phyloP scores from a whole-genome alignment of 176 grass and related monocot species.

The Tillandsia fasciculata region DNA sequence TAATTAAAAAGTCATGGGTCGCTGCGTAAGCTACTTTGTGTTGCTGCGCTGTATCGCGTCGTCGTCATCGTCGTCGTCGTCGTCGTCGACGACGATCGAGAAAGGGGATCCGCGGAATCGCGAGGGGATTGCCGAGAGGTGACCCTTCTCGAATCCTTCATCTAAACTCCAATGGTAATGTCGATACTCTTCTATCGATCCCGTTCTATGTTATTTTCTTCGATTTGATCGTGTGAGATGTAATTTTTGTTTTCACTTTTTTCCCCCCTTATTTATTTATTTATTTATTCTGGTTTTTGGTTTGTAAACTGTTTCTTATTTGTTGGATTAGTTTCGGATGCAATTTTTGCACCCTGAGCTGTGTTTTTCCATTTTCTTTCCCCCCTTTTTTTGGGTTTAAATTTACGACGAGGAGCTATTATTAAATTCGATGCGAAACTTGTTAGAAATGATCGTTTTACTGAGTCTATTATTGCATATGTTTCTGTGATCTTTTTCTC shows the following conservation, averaged over 20 bases:
- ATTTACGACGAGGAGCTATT: neutral
- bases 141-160: neutral
- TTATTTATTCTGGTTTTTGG: neutral
- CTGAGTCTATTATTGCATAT: neutral
- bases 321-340: slow-evolving; percentile 1
- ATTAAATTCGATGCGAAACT: too few relatives aligned
- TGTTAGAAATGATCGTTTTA: slow-evolving; percentile 8
- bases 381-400: slow-evolving; percentile 12
- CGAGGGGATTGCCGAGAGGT: neutral
- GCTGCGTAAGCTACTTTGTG: too few relatives aligned
- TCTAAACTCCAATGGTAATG: neutral
- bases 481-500: neutral
- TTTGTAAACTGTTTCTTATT: neutral
- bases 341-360: slow-evolving; percentile 6
- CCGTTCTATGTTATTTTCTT: neutral
- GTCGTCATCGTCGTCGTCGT: too few relatives aligned
- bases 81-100: neutral
- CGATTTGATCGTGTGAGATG: neutral
- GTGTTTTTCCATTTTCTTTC: neutral
- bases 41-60: too few relatives aligned
- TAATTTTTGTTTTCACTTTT: neutral
- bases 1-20: too few relatives aligned
- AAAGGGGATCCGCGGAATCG: too few relatives aligned
- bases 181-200: neutral
- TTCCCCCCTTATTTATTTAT: too few relatives aligned